These are phyloP conservation scores for Saxispiralis lemnorum DNA, from an alignment of 495 filamentous ascomycete species.

Conservation along the genomic window DNA sequence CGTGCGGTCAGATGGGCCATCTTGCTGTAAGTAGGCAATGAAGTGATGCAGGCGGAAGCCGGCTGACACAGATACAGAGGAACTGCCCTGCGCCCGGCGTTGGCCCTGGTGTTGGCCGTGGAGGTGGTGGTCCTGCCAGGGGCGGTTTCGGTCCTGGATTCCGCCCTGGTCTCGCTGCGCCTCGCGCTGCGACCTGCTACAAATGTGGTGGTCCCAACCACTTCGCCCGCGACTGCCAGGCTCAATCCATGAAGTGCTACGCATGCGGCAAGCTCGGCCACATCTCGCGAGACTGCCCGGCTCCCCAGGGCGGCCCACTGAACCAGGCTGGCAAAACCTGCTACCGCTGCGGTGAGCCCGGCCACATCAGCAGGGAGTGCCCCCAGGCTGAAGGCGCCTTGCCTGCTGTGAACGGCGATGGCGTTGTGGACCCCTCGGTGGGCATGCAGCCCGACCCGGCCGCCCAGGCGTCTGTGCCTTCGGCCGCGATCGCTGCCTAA, in stretches of 20 bases:
- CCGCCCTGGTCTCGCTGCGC: conserved; percentile 50
- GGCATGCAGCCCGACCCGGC: conserved; percentile 8
- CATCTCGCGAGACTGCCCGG: conserved; percentile 93
- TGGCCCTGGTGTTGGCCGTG: conserved; percentile 38
- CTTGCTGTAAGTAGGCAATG: conserved; percentile 43
- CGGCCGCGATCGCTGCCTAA: conserved; percentile 36
- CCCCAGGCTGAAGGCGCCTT: conserved; percentile 33
- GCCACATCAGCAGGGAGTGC: conserved; percentile 93
- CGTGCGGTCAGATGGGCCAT: conserved; percentile 83
- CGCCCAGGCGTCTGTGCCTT: conserved; percentile 10
- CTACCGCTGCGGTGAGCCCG: conserved; percentile 89
- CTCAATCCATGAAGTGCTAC: conserved; percentile 99
- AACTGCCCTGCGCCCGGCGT: conserved; percentile 61
- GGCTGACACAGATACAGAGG: conserved; percentile 34
- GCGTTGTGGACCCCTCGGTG: conserved; percentile 10
- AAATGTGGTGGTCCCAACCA: conserved; percentile 99
- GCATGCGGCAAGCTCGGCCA: conserved; percentile 97
- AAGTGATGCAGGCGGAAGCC: neutral
- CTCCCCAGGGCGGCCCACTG: conserved; percentile 87
- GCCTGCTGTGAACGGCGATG: conserved; percentile 26
- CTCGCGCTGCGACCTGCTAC: conserved; percentile 88
- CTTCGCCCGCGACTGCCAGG: conserved; percentile 96
- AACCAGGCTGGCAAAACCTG: conserved; percentile 95
- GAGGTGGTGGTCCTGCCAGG: conserved; percentile 39
- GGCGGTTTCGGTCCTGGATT: conserved; percentile 48